Percentiles rank a stretch among this genome's conserved stretches.
These are phyloP conservation scores for Wickerhamiella azyma DNA, from an alignment of 805 yeast species.

Conservation along the genomic window DNA sequence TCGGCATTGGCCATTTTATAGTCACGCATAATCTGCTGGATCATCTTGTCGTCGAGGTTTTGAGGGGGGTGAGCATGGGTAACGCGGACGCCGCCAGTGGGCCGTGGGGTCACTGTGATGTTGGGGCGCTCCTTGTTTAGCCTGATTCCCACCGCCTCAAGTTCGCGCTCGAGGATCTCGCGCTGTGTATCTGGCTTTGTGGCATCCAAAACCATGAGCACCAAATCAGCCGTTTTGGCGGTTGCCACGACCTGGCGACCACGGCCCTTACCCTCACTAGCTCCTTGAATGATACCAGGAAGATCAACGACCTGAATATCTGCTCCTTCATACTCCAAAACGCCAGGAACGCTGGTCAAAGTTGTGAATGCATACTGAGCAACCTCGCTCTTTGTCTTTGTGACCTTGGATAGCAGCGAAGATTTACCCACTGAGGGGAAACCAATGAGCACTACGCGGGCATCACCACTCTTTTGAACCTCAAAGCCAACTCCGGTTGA, in stretches of 20 bases:
- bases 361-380: slow-evolving; percentile 95
- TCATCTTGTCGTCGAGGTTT: slow-evolving; percentile 65
- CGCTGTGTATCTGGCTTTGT: slow-evolving; percentile 88
- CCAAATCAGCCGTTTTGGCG: slow-evolving; percentile 85
- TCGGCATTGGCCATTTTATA: slow-evolving; percentile 89
- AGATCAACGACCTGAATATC: slow-evolving; percentile 94
- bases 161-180: slow-evolving; percentile 69
- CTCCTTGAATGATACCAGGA: slow-evolving; percentile 95
- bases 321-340: slow-evolving; percentile 87
- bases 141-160: slow-evolving; percentile 88
- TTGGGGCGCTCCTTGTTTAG: slow-evolving; percentile 72
- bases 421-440: slow-evolving; percentile 98
- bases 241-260: slow-evolving; percentile 96
- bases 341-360: slow-evolving; percentile 92
- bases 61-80: slow-evolving; percentile 73
- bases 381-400: slow-evolving; percentile 87
- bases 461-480: slow-evolving; percentile 91
- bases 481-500: slow-evolving; percentile 82
- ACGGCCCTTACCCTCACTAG: slow-evolving; percentile 93
- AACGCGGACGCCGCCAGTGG: slow-evolving; percentile 83
- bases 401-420: slow-evolving; percentile 73
- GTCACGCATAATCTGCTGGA: slow-evolving; percentile 64
- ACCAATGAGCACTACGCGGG: slow-evolving; percentile 88
- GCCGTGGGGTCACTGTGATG: slow-evolving; percentile 62
- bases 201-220: slow-evolving; percentile 89